A percentile compares a stretch with the other conserved stretches of the same genome.
Evolutionary conservation across 2,329 filamentous ascomycete species (phyloP).

Genomic region (Phaeosphaeria sp.): DNA sequence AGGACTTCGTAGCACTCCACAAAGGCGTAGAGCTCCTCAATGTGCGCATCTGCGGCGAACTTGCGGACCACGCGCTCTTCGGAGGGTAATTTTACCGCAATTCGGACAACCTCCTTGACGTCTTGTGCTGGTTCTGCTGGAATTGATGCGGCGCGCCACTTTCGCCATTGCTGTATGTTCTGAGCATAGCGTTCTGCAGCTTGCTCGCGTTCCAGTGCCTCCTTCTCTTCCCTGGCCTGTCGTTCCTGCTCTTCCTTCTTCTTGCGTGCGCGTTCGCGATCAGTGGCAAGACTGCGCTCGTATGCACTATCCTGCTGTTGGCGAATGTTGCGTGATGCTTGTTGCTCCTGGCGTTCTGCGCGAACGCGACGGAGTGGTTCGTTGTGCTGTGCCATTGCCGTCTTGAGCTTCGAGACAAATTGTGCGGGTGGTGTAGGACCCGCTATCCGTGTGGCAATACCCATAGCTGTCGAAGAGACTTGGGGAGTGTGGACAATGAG

Average conservation of each 20-base stretch:
- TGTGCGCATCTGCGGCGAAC: slow-evolving; percentile 70
- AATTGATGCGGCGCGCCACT: slow-evolving; percentile 76
- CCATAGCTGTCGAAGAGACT: slow-evolving; percentile 86
- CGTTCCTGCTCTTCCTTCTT: slow-evolving; percentile 76
- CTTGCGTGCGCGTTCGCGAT: slow-evolving; percentile 81
- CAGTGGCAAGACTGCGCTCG: slow-evolving; percentile 85
- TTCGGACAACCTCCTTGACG: slow-evolving; percentile 74
- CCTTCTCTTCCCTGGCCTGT: slow-evolving; percentile 66
- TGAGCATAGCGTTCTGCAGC: slow-evolving; percentile 63
- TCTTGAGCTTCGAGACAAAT: slow-evolving; percentile 77
- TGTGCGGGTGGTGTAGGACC: slow-evolving; percentile 73
- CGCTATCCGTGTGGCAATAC: slow-evolving; percentile 78
- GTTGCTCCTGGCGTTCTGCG: slow-evolving; percentile 78
- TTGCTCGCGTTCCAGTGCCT: slow-evolving; percentile 68
- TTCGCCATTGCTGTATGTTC: slow-evolving; percentile 74
- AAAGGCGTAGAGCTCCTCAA: slow-evolving; percentile 95
- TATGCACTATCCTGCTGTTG: slow-evolving; percentile 92
- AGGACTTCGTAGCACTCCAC: slow-evolving; percentile 86
- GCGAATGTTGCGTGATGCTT: slow-evolving; percentile 80
- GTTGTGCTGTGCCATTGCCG: slow-evolving; percentile 76
- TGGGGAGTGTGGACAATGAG: slow-evolving; percentile 87
- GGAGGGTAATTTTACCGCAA: slow-evolving; percentile 46
- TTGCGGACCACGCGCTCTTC: slow-evolving; percentile 77
- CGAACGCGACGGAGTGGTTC: slow-evolving; percentile 76
- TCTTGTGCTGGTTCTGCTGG: slow-evolving; percentile 69